Base-by-base conservation (phyloP, 164 flowering plant species). In the Berberis thunbergii region DNA sequence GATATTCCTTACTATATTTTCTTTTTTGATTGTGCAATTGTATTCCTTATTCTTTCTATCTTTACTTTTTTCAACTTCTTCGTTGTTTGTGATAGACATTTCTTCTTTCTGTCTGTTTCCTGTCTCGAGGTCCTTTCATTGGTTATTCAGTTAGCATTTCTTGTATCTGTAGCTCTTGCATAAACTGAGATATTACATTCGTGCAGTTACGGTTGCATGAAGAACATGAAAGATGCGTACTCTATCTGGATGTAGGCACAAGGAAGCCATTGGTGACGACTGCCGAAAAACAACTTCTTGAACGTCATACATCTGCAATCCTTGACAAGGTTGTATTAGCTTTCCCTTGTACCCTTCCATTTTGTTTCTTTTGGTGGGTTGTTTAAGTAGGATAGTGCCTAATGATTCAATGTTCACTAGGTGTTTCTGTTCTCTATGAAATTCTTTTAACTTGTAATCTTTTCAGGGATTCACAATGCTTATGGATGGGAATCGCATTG, bases 401-500 rank as follows among this genome's bases (percentile, higher is more conserved):
- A 26, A 26, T 26, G 26, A 26, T 26, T 26, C 26, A 26, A 26
- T 26, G 26, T 26, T 26, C 26, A 26, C 26, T 26, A 6, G 50
- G 4, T 2, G 50, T 48, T 48, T 4, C 9, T 7, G 10, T 6
- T 6, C 9, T 2, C 50, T 48, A 48, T 6, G 5, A 2, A 11
- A 45, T 40, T 41, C 26, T 11, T 62, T 62, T 66, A 26, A 26
- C 26, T 55, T 56, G 8, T 66, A 3, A 26, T 66, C 52, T 52
- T 40, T 41, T 38, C 77, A 95, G 99, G 99, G 99, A 13, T 95
- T 95, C 77, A 84, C 73, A 62, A 67, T 82, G 82, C 84, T 95
- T 71, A 89, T 95, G 99, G 91, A 88, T 80, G 96, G 87, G n/a
- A 83, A 85, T 66, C 97, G 99, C 9, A 77, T 80, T 62, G 88